Evolutionary conservation across 495 filamentous ascomycete species (phyloP), one percentile per base, ranked within the genome.

Genomic region (Peziza echinospora): DNA sequence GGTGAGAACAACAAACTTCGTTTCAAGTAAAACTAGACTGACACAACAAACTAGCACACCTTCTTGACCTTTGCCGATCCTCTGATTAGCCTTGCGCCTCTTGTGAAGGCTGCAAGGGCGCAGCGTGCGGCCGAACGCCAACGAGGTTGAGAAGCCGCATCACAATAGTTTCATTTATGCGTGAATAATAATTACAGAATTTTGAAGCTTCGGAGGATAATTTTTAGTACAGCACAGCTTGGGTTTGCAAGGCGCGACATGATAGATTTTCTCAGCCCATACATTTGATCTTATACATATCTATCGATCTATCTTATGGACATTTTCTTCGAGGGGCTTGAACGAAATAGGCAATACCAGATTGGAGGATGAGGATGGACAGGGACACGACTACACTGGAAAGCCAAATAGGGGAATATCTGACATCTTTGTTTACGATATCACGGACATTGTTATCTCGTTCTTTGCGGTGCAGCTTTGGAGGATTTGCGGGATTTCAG

Each of bases 81-180:
- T 52, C 62, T 97, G 54, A 66, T 69, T 61, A 73, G 82, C 65
- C 63, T 80, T 63, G 63, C 91, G 11, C 89, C 89, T 25, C 71
- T 97, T 43, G 89, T 97, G 39, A 73, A 76, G 53, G 78, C 86
- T 42, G 89, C 89, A 39, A 73, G 89, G 41, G 69, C 75, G 53
- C 84, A 82, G 43, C 71, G 86, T 50, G 78, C 77, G 11, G 77
- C 87, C 56, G 89, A 97, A 62, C 83, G 84, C 60, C 55, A 58
- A 41, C 49, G 56, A 45, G 42, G 26, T 28, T n/a, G 24, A 46
- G 11, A 43, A 37, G 30, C 30, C 30, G 30, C 13, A 5, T 37
- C 30, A 37, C n/a, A n/a, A n/a, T n/a, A n/a, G n/a, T n/a, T n/a
- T n/a, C 30, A 17, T 37, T 37, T 13, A 37, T 37, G 30, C 30